These are phyloP conservation scores for Russula sp. DNA, from an alignment of 768 basidiomycete genomes.

Conservation along the genomic window DNA sequence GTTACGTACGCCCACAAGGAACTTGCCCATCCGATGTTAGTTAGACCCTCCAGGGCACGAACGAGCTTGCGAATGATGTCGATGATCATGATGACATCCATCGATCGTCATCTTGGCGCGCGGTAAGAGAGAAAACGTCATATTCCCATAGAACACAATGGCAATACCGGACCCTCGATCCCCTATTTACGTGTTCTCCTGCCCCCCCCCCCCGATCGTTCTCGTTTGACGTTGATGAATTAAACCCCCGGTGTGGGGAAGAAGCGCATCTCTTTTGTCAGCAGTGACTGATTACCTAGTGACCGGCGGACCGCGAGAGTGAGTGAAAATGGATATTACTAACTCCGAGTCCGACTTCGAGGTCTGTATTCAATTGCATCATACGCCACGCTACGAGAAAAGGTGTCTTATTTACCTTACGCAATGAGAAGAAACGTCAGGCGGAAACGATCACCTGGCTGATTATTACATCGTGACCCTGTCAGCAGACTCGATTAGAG, in stretches of 20 bases:
- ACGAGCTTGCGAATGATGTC: too few species aligned
- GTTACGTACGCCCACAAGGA: too few species aligned
- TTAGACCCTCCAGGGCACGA: too few species aligned
- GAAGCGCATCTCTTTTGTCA: not conserved
- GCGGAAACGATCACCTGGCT: not conserved
- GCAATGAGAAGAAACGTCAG: not conserved
- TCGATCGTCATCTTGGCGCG: not conserved
- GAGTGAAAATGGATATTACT: not conserved
- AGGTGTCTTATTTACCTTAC: not conserved
- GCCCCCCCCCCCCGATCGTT: not conserved
- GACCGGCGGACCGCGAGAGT: not conserved
- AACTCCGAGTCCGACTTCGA: not conserved
- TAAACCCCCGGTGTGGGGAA: not conserved
- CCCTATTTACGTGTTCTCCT: not conserved
- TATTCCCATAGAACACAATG: not conserved
- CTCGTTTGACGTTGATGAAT: not conserved
- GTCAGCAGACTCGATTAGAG: conserved; percentile 12
- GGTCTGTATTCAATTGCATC: not conserved
- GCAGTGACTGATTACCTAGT: not conserved
- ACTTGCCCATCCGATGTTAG: too few species aligned
- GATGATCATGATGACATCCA: too few species aligned
- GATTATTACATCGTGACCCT: conserved; percentile 2
- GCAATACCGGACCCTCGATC: not conserved
- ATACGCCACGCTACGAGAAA: not conserved
- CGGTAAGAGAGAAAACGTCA: not conserved